Percentiles rank a stretch among this genome's conserved stretches.
phyloP scores from a whole-genome alignment of 2,329 filamentous ascomycete species.

The Monilinia polystroma region DNA sequence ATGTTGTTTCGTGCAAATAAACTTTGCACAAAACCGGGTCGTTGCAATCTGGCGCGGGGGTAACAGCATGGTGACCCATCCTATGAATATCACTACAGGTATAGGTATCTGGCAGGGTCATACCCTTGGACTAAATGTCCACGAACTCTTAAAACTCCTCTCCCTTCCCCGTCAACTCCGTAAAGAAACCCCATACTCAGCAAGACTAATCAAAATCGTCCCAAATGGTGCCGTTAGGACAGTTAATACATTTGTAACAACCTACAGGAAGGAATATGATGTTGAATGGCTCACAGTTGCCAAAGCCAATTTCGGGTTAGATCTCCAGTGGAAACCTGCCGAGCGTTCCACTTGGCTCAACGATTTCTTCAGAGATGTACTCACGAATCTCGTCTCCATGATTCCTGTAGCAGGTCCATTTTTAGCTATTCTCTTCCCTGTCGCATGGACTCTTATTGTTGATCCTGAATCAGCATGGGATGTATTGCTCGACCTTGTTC shows the following conservation, averaged over 20 bases:
- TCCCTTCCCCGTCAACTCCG: conserved; percentile 4
- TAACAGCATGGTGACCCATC: background rate
- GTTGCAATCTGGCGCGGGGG: background rate
- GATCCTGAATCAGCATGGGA: conserved; percentile 3
- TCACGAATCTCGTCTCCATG: background rate
- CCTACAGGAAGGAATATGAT: background rate
- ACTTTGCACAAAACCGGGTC: conserved; percentile 4
- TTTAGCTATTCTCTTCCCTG: background rate
- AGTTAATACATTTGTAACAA: background rate
- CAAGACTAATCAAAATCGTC: conserved; percentile 6
- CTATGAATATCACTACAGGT: background rate
- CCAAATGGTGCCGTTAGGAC: background rate
- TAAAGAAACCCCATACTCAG: conserved; percentile 4
- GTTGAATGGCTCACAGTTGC: background rate
- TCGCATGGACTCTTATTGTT: background rate
- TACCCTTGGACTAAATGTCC: conserved; percentile 1
- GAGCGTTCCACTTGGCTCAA: background rate
- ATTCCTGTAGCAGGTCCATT: conserved; percentile 7
- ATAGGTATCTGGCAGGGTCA: background rate
- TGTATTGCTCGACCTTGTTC: background rate
- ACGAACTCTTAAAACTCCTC: background rate
- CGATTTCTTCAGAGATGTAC: conserved; percentile 6
- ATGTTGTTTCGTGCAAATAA: conserved; percentile 1
- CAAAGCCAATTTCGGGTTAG: background rate
- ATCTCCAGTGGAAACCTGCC: background rate